A percentile compares a stretch with the other conserved stretches of the same genome.
Evolutionary conservation across 2,329 filamentous ascomycete genomes (phyloP).

Genomic region (Epichloe sibirici): DNA sequence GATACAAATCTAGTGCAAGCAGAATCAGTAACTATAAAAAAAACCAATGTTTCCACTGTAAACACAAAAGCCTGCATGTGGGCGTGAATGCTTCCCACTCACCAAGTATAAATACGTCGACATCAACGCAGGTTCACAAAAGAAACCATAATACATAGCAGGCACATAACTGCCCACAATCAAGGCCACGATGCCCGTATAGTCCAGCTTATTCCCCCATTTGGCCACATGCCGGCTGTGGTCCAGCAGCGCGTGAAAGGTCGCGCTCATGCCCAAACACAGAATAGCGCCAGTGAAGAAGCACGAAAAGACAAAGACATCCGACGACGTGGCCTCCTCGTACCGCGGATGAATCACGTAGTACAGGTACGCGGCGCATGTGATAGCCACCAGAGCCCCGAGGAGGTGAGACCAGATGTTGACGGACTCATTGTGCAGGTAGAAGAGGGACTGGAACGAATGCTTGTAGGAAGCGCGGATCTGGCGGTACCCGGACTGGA

Average conservation of each 20-base stretch:
- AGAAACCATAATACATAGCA: slow-evolving; percentile 78
- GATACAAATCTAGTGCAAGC: slow-evolving; percentile 50
- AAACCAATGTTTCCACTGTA: not conserved
- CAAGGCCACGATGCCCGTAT: slow-evolving; percentile 81
- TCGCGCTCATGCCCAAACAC: slow-evolving; percentile 71
- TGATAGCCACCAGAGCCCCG: slow-evolving; percentile 48
- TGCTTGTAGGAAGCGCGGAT: slow-evolving; percentile 34
- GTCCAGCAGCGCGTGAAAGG: slow-evolving; percentile 75
- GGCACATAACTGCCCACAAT: slow-evolving; percentile 90
- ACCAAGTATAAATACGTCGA: slow-evolving; percentile 65
- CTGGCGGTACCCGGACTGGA: slow-evolving; percentile 40
- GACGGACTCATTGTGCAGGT: slow-evolving; percentile 49
- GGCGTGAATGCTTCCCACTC: slow-evolving; percentile 17
- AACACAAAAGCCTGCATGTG: not conserved
- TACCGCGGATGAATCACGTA: slow-evolving; percentile 52
- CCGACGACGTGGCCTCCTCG: slow-evolving; percentile 43
- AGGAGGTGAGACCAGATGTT: slow-evolving; percentile 54
- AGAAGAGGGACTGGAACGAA: slow-evolving; percentile 35
- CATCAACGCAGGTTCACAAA: slow-evolving; percentile 53
- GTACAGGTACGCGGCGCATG: slow-evolving; percentile 41
- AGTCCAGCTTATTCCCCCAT: slow-evolving; percentile 88
- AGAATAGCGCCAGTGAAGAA: slow-evolving; percentile 66
- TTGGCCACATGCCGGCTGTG: slow-evolving; percentile 68
- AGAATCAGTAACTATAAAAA: not conserved
- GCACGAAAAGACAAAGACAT: slow-evolving; percentile 62